Conservation (phyloP, 75 land plant species). For the Cryptomeria japonica region DNA sequence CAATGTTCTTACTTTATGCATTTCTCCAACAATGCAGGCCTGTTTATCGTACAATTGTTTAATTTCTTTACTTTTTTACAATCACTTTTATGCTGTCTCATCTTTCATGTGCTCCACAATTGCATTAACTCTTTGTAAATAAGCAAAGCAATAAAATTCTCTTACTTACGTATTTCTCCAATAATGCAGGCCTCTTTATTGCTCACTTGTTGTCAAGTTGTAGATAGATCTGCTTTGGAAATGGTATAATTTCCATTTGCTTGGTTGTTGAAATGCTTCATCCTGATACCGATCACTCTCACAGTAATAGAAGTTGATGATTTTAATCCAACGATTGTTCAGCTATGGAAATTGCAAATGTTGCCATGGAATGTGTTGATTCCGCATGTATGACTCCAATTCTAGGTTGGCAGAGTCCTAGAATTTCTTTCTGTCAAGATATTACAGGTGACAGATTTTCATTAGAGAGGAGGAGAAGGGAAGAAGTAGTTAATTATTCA, state of each 20-base stretch:
- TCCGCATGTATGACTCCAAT: not conserved
- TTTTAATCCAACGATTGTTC: not conserved
- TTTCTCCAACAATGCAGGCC: not conserved
- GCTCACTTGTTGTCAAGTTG: not conserved
- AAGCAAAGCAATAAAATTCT: not conserved
- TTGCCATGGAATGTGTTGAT: not conserved
- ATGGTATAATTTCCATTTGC: not conserved
- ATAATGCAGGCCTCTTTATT: not conserved
- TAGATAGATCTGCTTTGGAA: not conserved
- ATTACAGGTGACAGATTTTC: slow-evolving; percentile 4
- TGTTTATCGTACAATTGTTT: not conserved
- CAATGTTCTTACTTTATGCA: not conserved
- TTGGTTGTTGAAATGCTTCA: not conserved
- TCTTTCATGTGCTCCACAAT: not conserved
- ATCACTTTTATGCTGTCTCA: not conserved
- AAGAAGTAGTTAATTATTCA: not conserved
- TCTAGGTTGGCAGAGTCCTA: slow-evolving; percentile 14
- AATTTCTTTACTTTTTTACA: too few species aligned
- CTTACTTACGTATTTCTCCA: not conserved
- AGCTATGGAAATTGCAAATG: not conserved
- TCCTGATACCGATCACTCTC: not conserved
- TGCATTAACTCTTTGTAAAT: not conserved
- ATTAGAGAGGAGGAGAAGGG: slow-evolving; percentile 6
- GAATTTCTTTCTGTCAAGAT: slow-evolving; percentile 14
- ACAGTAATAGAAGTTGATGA: not conserved